Evolutionary conservation across 2,329 filamentous ascomycete species (phyloP), one percentile per base, ranked within the genome.

Genomic region (Corynespora cassiicola): DNA sequence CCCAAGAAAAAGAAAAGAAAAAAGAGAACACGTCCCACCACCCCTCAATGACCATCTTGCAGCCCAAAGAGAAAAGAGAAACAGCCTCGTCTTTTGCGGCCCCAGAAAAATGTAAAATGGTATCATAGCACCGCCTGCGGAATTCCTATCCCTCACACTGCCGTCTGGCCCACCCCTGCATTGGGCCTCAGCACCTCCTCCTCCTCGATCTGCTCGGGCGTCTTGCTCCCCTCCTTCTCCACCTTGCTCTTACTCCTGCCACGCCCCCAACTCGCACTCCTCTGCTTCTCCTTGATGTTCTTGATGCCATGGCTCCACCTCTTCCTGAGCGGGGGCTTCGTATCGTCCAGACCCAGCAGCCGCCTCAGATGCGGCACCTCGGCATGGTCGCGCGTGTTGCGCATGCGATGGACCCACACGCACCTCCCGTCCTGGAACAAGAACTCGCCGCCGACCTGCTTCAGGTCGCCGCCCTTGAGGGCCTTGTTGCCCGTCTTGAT

Each of bases 361-460:
- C 79, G 73, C 69, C 82, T 80, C 38, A 90, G 56, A 63, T 85
- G 84, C 0, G 77, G 75, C 2, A 91, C 74, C 72, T 90, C 87
- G 1, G 80, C 79, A 61, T 95, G 89, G 52, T 91, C 88, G 31
- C 88, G 73, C 9, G 88, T 92, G 40, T 81, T 87, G 60, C 76
- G 76, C 88, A 95, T 95, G 18, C 88, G 77, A 69, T 92, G 87
- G 55, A 86, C 90, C 88, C 89, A 95, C 1, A 81, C 84, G 18
- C 88, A 78, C 37, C 72, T 73, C 69, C 87, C 86, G 56, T 80
- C 74, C 56, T 88, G 84, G 49, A 90, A 90, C n/a, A 91, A 63
- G 46, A 90, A 88, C 69, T 91, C 88, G 8, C 87, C 88, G 16
- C 88, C 87, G 3, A 88, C 83, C 68, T 90, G 85, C 35, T 77